phyloP scores from a whole-genome alignment of 2,329 filamentous ascomycete species.

The Aspergillus sojae region DNA sequence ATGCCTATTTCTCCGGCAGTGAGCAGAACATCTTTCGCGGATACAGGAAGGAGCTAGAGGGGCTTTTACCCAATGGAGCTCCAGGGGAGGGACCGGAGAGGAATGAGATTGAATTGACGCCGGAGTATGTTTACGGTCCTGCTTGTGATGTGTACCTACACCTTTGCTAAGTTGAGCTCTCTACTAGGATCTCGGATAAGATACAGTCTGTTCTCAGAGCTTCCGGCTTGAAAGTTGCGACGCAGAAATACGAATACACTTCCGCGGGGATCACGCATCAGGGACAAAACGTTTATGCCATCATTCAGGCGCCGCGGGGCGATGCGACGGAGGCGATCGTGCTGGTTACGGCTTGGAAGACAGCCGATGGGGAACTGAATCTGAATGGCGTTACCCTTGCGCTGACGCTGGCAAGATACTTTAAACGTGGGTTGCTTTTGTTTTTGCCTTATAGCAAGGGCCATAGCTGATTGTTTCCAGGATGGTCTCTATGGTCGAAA shows the following conservation, averaged over 20 bases:
- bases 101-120: slow-evolving; percentile 27
- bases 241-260: slow-evolving; percentile 84
- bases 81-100: slow-evolving; percentile 11
- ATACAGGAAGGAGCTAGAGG: slow-evolving; percentile 80
- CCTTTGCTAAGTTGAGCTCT: slow-evolving; percentile 18
- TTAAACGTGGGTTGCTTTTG: slow-evolving; percentile 65
- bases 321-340: slow-evolving; percentile 98
- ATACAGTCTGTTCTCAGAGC: slow-evolving; percentile 75
- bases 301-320: slow-evolving; percentile 88
- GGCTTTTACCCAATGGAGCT: slow-evolving; percentile 32
- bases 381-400: slow-evolving; percentile 84
- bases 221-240: slow-evolving; percentile 81
- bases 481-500: slow-evolving; percentile 98
- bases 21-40: slow-evolving; percentile 94
- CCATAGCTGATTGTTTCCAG: slow-evolving; percentile 40
- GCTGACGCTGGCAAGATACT: slow-evolving; percentile 87
- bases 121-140: slow-evolving; percentile 27
- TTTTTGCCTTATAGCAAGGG: background rate
- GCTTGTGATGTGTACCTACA: background rate
- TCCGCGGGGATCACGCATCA: slow-evolving; percentile 72
- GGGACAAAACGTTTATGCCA: slow-evolving; percentile 90
- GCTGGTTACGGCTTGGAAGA: slow-evolving; percentile 84
- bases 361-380: slow-evolving; percentile 77
- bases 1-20: slow-evolving; percentile 95
- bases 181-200: slow-evolving; percentile 61